Evolutionary conservation across 331 rosid genomes (phyloP), one percentile per base, ranked within the genome.

Genomic region (Dryas integrifolia): DNA sequence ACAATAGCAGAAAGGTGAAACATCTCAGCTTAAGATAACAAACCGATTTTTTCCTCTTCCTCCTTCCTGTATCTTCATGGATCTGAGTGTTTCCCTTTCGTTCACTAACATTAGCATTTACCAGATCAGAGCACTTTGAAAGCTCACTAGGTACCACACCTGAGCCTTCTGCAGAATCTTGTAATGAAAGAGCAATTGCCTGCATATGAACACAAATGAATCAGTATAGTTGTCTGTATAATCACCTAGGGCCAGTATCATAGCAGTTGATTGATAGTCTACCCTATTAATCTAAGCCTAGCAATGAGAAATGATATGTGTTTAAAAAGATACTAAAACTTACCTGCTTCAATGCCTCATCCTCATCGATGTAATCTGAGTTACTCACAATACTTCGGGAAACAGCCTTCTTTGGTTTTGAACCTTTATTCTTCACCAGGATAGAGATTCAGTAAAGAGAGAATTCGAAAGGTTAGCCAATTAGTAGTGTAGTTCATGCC

Each of bases 131-230:
- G 50, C 67, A 40, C 62, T 24, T 13, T 15, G 67, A 60, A 79
- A 39, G 45, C 62, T 40, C 59, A 21, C 39, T 10, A 58, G 12
- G 43, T 50, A 14, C 76, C 72, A 48, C 72, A 26, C 65, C 69
- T 4, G 89, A 71, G 49, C 59, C 67, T 58, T 80, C 86, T 3
- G 67, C 86, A 57, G 85, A 59, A 48, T 48, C 88, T 81, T 77
- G 88, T 30, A 94, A 81, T n/a, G 97, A 94, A 80, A 91, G 92
- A 65, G 92, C 85, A 65, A 94, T 89, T 49, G 97, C 97, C 98
- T 94, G 82, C 56, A 51, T 59, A 79, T 79, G 65, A 44, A 72
- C 35, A 64, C 70, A 61, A 82, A 50, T 68, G 9, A 74, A 73
- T 52, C 70, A 76, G 65, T 11, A 69, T 69, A 43, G 39, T 45